A percentile compares a stretch with the other conserved stretches of the same genome.
phyloP scores from a whole-genome alignment of 345 rosid species.

The Acer campestre region DNA sequence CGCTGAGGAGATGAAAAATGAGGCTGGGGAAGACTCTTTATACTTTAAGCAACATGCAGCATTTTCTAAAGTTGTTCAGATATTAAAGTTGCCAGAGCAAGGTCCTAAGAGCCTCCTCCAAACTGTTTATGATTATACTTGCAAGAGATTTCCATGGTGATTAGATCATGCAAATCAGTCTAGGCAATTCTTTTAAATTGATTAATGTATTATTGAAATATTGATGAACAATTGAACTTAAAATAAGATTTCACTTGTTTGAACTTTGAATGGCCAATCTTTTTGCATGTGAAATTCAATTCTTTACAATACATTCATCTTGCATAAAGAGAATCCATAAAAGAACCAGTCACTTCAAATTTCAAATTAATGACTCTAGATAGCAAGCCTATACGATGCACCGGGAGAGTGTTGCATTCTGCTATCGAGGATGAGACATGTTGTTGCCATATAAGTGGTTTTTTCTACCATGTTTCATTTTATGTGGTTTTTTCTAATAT shows the following conservation, averaged over 20 bases:
- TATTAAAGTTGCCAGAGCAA: conserved; percentile 48
- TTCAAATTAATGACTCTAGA: too few relatives aligned
- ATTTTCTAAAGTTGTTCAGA: conserved; percentile 64
- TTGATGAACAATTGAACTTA: neutral
- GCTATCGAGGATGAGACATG: too few relatives aligned
- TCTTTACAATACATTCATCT: neutral
- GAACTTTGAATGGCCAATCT: neutral
- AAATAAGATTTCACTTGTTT: neutral
- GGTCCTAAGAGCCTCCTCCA: conserved; percentile 46
- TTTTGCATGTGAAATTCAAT: neutral
- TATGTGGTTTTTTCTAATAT: too few relatives aligned
- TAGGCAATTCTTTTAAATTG: neutral
- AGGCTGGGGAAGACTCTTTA: conserved; percentile 30
- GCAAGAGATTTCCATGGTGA: conserved; percentile 35
- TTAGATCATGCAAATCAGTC: neutral
- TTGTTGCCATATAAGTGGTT: too few relatives aligned
- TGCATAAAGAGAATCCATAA: too few relatives aligned
- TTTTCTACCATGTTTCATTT: too few relatives aligned
- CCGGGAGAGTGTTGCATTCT: too few relatives aligned
- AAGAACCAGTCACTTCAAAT: too few relatives aligned
- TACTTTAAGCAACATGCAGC: conserved; percentile 50
- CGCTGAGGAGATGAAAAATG: conserved; percentile 28
- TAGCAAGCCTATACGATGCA: too few relatives aligned
- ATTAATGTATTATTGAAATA: neutral
- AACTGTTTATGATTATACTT: conserved; percentile 45